A percentile compares a stretch with the other conserved stretches of the same genome.
Evolutionary conservation across 116 monocot species (phyloP).

Genomic region (Papilionanthe hybrid): DNA sequence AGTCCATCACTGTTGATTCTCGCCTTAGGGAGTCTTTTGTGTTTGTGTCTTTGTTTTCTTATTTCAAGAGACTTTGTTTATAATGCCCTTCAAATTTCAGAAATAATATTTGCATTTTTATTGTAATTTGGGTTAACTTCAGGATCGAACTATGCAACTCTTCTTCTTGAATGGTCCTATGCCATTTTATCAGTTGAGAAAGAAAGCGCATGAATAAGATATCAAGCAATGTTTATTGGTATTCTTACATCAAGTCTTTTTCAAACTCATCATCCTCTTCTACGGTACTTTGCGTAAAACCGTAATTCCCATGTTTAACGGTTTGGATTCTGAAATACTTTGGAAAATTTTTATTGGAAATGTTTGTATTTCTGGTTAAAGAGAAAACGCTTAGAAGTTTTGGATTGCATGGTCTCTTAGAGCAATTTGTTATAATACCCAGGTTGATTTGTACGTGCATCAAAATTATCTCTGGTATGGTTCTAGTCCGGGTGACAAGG

Average conservation of each 20-base stretch:
- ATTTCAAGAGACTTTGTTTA: no score
- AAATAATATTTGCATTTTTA: no score
- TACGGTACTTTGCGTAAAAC: background rate
- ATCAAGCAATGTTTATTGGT: background rate
- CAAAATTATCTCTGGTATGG: slow-evolving; percentile 79
- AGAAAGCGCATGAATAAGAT: background rate
- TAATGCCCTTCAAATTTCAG: no score
- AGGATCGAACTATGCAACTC: background rate
- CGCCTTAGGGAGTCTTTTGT: no score
- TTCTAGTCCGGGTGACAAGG: slow-evolving; percentile 45
- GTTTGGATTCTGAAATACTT: background rate
- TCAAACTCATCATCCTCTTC: background rate
- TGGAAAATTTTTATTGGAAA: background rate
- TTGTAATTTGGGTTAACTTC: no score
- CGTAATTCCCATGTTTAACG: background rate
- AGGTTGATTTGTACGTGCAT: slow-evolving; percentile 60
- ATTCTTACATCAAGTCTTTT: background rate
- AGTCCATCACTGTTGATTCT: no score
- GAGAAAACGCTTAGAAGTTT: background rate
- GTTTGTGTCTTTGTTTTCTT: no score
- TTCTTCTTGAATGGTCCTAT: background rate
- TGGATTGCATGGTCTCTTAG: background rate
- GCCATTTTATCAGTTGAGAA: background rate
- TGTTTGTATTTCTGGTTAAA: background rate
- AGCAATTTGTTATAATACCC: background rate